These are phyloP conservation scores for Candida awuae DNA, from an alignment of 805 yeast species.

Conservation along the genomic window DNA sequence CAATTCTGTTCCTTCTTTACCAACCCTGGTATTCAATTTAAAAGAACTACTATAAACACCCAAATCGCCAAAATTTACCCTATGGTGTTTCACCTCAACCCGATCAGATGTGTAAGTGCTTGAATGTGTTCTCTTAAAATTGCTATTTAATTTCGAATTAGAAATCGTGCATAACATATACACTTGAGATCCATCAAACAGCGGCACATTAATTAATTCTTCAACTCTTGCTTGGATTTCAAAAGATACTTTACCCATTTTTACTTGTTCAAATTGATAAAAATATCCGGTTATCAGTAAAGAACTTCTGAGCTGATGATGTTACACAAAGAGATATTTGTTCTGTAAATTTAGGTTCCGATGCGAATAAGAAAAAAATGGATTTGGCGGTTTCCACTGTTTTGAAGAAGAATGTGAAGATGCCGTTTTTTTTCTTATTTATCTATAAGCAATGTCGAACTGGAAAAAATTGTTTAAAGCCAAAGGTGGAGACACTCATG, in stretches of 20 bases:
- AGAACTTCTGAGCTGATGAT: too few relatives aligned
- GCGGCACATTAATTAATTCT: conserved; percentile 81
- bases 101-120: conserved; percentile 24
- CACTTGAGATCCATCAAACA: conserved; percentile 54
- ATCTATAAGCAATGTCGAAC: conserved; percentile 21
- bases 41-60: conserved; percentile 25
- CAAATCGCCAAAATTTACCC: conserved; percentile 36
- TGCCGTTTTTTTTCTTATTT: neutral
- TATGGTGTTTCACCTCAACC: conserved; percentile 39
- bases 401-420: neutral
- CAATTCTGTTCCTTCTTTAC: conserved; percentile 29
- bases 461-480: conserved; percentile 28
- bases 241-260: conserved; percentile 33
- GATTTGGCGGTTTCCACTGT: neutral
- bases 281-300: too few relatives aligned
- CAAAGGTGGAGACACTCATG: conserved; percentile 11
- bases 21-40: conserved; percentile 33
- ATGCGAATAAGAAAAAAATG: neutral
- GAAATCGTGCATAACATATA: conserved; percentile 37
- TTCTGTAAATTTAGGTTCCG: too few relatives aligned
- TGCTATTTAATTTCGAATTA: conserved; percentile 14
- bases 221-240: conserved; percentile 48
- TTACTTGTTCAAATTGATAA: too few relatives aligned
- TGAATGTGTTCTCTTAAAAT: conserved; percentile 14
- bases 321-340: too few relatives aligned